These are phyloP conservation scores for Polytrichum commune DNA, from an alignment of 225 moss, liverwort and hornwort genomes.

Conservation along the genomic window DNA sequence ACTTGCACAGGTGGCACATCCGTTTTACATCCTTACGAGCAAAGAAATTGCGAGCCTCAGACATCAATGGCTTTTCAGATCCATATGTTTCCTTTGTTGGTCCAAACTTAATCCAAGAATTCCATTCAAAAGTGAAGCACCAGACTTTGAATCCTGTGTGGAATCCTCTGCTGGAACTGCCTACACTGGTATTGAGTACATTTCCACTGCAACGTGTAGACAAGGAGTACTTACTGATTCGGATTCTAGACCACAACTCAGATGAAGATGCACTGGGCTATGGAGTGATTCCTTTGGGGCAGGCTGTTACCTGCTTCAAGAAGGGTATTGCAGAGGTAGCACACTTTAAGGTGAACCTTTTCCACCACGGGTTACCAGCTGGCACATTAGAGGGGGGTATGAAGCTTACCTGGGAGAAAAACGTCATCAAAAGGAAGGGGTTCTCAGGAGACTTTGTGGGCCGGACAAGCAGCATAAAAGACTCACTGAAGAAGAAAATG, in stretches of 20 bases:
- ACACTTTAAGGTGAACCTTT: slow-evolving; percentile 81
- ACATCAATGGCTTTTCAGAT: slow-evolving; percentile 96
- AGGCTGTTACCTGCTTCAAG: slow-evolving; percentile 70
- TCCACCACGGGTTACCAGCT: slow-evolving; percentile 82
- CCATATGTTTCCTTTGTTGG: slow-evolving; percentile 96
- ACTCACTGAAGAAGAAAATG: slow-evolving; percentile 55
- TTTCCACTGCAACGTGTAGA: slow-evolving; percentile 89
- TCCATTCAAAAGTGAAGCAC: slow-evolving; percentile 88
- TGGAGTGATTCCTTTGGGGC: slow-evolving; percentile 74
- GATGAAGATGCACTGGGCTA: slow-evolving; percentile 73
- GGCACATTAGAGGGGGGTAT: slow-evolving; percentile 91
- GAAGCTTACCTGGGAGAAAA: slow-evolving; percentile 80
- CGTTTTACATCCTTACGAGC: slow-evolving; percentile 92
- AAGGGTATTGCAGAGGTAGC: slow-evolving; percentile 69
- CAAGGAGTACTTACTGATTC: slow-evolving; percentile 78
- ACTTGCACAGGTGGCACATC: slow-evolving; percentile 60
- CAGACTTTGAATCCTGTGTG: slow-evolving; percentile 94
- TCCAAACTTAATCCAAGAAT: slow-evolving; percentile 83
- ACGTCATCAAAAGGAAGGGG: slow-evolving; percentile 43
- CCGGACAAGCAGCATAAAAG: slow-evolving; percentile 43
- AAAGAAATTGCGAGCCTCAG: slow-evolving; percentile 87
- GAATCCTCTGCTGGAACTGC: slow-evolving; percentile 90
- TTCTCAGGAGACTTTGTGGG: slow-evolving; percentile 30
- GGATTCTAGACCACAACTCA: slow-evolving; percentile 83
- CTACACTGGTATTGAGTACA: slow-evolving; percentile 79